phyloP scores from a whole-genome alignment of 345 rosid species.

The Draba incana region DNA sequence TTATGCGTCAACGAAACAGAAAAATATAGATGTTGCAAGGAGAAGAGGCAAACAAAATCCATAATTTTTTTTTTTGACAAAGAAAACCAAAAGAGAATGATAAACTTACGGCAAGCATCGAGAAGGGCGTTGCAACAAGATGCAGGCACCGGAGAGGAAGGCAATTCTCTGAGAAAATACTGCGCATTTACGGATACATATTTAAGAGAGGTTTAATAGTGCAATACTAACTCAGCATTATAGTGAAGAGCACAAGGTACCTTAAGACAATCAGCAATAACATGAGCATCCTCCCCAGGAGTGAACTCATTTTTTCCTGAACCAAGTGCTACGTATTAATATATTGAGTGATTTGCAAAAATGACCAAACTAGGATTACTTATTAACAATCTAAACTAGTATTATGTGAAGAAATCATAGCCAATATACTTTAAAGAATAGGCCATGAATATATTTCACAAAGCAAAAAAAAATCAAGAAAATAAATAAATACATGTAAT shows the following conservation, averaged over 20 bases:
- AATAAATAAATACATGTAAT: neutral
- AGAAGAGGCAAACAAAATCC: conserved; percentile 7
- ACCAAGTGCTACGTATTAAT: conserved; percentile 35
- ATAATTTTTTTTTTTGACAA: neutral
- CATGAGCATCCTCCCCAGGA: conserved; percentile 81
- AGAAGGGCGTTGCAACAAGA: conserved; percentile 96
- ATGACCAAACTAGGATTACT: too few relatives aligned
- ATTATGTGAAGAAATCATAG: too few relatives aligned
- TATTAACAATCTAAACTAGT: too few relatives aligned
- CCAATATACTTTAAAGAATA: too few relatives aligned
- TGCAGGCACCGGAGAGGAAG: conserved; percentile 99
- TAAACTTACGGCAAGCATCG: conserved; percentile 91
- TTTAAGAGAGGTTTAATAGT: conserved; percentile 32
- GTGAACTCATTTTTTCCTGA: conserved; percentile 81
- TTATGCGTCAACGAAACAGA: conserved; percentile 15
- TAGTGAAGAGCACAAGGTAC: conserved; percentile 35
- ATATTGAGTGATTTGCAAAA: neutral
- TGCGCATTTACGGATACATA: conserved; percentile 43
- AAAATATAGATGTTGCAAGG: conserved; percentile 9
- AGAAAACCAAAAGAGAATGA: conserved; percentile 29
- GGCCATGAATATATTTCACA: neutral
- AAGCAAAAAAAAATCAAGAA: conserved; percentile 3
- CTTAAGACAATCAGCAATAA: conserved; percentile 95
- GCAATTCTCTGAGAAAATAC: conserved; percentile 94
- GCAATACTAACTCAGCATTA: conserved; percentile 19